These are phyloP conservation scores for Pseudonitzschia pungens DNA, from an alignment of 108 stramenopile species.

Conservation along the genomic window DNA sequence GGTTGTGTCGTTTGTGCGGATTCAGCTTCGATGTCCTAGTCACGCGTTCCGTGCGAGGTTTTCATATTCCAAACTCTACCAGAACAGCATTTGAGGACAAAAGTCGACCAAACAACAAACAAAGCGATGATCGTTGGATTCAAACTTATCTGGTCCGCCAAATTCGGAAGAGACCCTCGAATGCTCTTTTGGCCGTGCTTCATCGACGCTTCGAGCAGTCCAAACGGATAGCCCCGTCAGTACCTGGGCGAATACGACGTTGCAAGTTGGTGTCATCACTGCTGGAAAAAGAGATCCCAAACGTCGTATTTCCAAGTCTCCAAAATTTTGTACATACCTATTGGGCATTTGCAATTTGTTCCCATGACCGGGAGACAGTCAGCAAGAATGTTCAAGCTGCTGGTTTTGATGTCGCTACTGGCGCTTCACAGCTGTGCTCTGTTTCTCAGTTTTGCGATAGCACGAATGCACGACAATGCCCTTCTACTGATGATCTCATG, in stretches of 20 bases:
- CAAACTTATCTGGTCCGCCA: constrained; percentile 27
- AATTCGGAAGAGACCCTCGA: constrained; percentile 58
- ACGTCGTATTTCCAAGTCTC: constrained; percentile 12
- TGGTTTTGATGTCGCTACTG: constrained; percentile 68
- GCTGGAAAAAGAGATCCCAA: constrained; percentile 21
- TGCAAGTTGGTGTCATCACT: constrained; percentile 28
- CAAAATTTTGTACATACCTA: constrained; percentile 15
- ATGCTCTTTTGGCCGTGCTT: constrained; percentile 58
- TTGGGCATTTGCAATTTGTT: constrained; percentile 43
- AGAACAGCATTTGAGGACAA: constrained; percentile 1
- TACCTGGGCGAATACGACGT: constrained; percentile 24
- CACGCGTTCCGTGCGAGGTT: constrained; percentile 55
- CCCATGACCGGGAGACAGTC: constrained; percentile 32
- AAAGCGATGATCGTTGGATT: constrained; percentile 9
- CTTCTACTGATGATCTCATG: constrained; percentile 47
- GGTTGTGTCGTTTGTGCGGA: constrained; percentile 30
- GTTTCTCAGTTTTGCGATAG: constrained; percentile 17
- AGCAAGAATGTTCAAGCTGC: constrained; percentile 32
- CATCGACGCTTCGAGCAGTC: constrained; percentile 53
- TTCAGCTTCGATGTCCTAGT: constrained; percentile 60
- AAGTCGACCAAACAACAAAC: background rate
- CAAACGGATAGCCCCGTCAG: constrained; percentile 16
- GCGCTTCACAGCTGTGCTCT: constrained; percentile 72
- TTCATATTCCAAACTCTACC: constrained; percentile 27
- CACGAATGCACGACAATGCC: constrained; percentile 20